Base-by-base conservation (phyloP, 257 asterid species). In the Solanum rostratum region DNA sequence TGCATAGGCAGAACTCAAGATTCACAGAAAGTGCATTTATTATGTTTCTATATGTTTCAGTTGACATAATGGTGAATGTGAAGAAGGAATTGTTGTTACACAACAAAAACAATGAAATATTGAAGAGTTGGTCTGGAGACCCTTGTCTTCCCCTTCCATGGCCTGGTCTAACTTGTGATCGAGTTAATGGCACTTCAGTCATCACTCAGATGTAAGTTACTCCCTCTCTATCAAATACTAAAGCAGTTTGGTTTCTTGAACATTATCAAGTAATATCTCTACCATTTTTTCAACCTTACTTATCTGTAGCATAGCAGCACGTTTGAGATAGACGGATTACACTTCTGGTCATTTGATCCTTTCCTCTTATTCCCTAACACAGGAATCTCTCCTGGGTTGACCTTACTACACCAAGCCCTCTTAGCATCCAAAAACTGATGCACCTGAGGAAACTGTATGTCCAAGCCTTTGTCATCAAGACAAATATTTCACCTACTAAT, bases 121-220 rank as follows among this genome's bases (percentile, higher is more conserved):
- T 92, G 73, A 82, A 52, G 88, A 87, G 91, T 55, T 94, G 98
- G 97, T 83, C 88, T 4, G 93, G 95, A 74, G 94, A 94, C 73
- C 97, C 98, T 33, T 94, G 98, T 84, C 87, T 89, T 84, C 98
- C 98, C 53, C 86, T 83, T 89, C 90, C 92, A 52, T 93, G 98
- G 98, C 88, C 83, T 5, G 95, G 98, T 50, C 84, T 93, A 85
- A 79, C 89, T 46, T 94, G 98, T 85, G 92, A 85, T 69, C 70
- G 39, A 52, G 55, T 71, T 85, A 86, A 90, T 33, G 87, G 90
- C 63, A 55, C 90, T 85, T 82, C 88, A 62, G 85, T 86, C 82
- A 86, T 93, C 86, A 86, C 86, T 29, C 85, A 83, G 87, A 70
- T 93, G 98, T 94, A 86, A 90, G 94, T 85, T 85, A 69, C 81